These are phyloP conservation scores for Chlamydomonas incerta DNA, from an alignment of 139 green algal species.

Conservation along the genomic window DNA sequence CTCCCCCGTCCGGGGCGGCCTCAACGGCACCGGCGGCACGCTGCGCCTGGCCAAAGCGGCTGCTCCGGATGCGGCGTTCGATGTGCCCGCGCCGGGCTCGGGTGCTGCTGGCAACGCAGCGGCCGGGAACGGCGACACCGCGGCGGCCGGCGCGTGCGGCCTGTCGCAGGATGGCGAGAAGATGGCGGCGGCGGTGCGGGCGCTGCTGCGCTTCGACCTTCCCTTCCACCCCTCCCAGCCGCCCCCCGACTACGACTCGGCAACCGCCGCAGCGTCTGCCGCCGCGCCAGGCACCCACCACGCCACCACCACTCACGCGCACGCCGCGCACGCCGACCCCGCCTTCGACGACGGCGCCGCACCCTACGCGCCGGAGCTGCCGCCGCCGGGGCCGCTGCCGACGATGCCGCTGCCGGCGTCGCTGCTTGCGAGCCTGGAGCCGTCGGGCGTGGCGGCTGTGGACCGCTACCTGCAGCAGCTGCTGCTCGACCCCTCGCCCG, in stretches of 20 bases:
- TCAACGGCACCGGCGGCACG: too few relatives aligned
- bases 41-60: too few relatives aligned
- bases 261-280: too few relatives aligned
- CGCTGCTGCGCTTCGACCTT: slow-evolving; percentile 27
- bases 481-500: background rate
- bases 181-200: slow-evolving; percentile 1
- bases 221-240: background rate
- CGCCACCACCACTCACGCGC: too few relatives aligned
- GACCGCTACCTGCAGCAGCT: slow-evolving; percentile 40
- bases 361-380: background rate
- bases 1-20: too few relatives aligned
- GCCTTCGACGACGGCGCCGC: background rate
- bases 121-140: background rate
- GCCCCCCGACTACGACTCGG: background rate
- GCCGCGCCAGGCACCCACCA: too few relatives aligned
- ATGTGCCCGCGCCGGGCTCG: too few relatives aligned
- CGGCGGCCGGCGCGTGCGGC: background rate
- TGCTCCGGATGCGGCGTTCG: too few relatives aligned
- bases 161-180: background rate
- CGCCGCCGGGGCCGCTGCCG: background rate
- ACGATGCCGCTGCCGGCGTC: background rate
- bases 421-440: background rate
- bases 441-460: background rate
- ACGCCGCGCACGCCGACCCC: background rate
- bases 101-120: background rate